Evolutionary conservation across 495 filamentous ascomycete species (phyloP).

Genomic region (Bacidia gigantensis): DNA sequence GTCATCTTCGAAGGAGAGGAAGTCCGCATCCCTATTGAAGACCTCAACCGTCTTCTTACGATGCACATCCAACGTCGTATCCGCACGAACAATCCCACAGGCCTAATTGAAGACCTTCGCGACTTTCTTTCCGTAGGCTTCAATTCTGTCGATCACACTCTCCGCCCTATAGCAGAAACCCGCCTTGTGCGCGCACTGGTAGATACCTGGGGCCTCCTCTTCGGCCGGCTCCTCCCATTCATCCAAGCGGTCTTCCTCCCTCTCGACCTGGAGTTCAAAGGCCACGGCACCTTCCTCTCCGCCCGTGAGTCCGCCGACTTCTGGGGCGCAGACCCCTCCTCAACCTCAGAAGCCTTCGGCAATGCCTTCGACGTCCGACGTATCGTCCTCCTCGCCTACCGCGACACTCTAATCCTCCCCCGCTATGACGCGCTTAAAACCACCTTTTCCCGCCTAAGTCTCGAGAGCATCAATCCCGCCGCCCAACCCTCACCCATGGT

Average conservation of each 20-base stretch:
- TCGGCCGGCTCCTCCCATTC: slow-evolving; percentile 80
- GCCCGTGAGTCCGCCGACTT: slow-evolving; percentile 69
- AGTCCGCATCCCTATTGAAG: slow-evolving; percentile 77
- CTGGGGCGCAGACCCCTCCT: slow-evolving; percentile 49
- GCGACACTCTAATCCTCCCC: slow-evolving; percentile 74
- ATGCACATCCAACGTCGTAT: slow-evolving; percentile 69
- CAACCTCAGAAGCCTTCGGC: slow-evolving; percentile 23
- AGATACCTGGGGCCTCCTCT: slow-evolving; percentile 85
- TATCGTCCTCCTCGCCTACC: slow-evolving; percentile 77
- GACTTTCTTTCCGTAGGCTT: slow-evolving; percentile 76
- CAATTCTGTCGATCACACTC: slow-evolving; percentile 64
- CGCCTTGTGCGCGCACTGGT: slow-evolving; percentile 73
- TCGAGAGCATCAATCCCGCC: slow-evolving; percentile 63
- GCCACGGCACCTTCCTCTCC: slow-evolving; percentile 62
- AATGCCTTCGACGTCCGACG: slow-evolving; percentile 71
- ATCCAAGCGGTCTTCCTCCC: slow-evolving; percentile 94
- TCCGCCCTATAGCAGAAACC: slow-evolving; percentile 66
- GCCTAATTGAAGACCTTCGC: slow-evolving; percentile 65
- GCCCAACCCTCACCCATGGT: slow-evolving; percentile 33
- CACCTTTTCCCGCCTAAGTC: slow-evolving; percentile 79
- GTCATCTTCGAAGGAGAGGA: slow-evolving; percentile 90
- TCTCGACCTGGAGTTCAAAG: slow-evolving; percentile 85
- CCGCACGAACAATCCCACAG: slow-evolving; percentile 47
- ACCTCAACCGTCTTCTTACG: slow-evolving; percentile 80
- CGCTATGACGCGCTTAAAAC: slow-evolving; percentile 73